Conservation (phyloP, 371 early-diverging fungal species). For the Funneliformis caledonium region DNA sequence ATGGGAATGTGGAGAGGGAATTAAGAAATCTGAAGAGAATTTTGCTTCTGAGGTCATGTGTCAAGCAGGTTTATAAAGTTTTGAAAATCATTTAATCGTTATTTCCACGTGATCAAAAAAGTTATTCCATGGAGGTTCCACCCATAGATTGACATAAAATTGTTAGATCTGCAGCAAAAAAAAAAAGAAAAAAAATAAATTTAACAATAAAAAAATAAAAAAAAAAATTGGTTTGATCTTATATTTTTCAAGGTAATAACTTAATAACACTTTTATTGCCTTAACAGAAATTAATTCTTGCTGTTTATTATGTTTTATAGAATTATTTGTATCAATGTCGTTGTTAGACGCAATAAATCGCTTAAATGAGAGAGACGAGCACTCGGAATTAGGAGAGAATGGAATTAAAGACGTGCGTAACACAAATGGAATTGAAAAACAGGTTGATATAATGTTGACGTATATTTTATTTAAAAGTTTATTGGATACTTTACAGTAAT, state of each 20-base stretch:
- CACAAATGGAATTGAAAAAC: conserved; percentile 47
- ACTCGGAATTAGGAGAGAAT: conserved; percentile 40
- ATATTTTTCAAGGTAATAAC: not conserved
- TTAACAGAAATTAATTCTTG: not conserved
- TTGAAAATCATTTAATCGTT: not conserved
- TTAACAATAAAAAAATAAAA: not conserved
- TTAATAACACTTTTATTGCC: not conserved
- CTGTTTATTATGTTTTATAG: not conserved
- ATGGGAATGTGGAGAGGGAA: conserved; percentile 86
- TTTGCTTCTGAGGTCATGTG: conserved; percentile 81
- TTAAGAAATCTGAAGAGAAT: conserved; percentile 73
- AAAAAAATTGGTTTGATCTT: not conserved
- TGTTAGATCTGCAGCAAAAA: too few relatives aligned
- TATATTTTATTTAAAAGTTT: not conserved
- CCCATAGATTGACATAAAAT: too few relatives aligned
- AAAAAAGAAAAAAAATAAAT: too few relatives aligned
- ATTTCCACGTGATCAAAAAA: not conserved
- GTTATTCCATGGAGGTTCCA: too few relatives aligned
- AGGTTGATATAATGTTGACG: not conserved
- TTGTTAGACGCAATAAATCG: conserved; percentile 70
- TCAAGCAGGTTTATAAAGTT: conserved; percentile 35
- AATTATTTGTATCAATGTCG: conserved; percentile 58
- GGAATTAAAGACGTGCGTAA: conserved; percentile 46
- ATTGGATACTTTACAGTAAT: not conserved
- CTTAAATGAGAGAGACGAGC: conserved; percentile 56